Evolutionary conservation across 139 green algal species (phyloP).

Genomic region (Mesotaenium endlicherianum): DNA sequence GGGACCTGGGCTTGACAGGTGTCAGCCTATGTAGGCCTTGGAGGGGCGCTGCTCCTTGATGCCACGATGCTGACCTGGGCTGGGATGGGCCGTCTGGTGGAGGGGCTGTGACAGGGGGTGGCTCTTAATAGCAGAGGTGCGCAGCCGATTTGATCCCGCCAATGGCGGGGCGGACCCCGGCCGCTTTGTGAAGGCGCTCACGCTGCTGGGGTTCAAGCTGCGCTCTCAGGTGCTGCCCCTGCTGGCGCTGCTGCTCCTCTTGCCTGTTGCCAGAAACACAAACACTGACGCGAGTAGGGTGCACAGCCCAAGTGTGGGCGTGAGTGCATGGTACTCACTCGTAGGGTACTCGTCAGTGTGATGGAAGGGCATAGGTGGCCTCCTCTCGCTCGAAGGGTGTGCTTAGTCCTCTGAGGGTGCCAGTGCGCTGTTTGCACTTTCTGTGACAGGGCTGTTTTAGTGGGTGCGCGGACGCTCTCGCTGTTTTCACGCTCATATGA

Average conservation of each 20-base stretch:
- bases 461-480: background rate
- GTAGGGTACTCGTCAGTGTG: background rate
- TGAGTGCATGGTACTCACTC: background rate
- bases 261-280: background rate
- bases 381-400: too few relatives aligned
- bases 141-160: slow-evolving; percentile 34
- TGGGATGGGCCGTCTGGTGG: too few relatives aligned
- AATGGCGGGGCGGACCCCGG: slow-evolving; percentile 7
- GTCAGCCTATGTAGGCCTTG: too few relatives aligned
- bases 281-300: background rate
- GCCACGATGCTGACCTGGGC: too few relatives aligned
- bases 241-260: background rate
- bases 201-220: slow-evolving; percentile 18
- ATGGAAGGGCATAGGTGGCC: background rate
- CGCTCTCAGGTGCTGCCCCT: background rate
- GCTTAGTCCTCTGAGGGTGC: too few relatives aligned
- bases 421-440: too few relatives aligned
- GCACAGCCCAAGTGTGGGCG: background rate
- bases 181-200: slow-evolving; percentile 11
- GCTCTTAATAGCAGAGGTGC: slow-evolving; percentile 48
- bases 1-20: too few relatives aligned
- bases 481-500: background rate
- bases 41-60: too few relatives aligned
- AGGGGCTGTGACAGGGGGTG: too few relatives aligned
- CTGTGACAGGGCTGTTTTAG: background rate